Percentiles rank a stretch among this genome's conserved stretches.
Evolutionary conservation across 345 rosid species (phyloP).

Genomic region (Boechera divaricarpa): DNA sequence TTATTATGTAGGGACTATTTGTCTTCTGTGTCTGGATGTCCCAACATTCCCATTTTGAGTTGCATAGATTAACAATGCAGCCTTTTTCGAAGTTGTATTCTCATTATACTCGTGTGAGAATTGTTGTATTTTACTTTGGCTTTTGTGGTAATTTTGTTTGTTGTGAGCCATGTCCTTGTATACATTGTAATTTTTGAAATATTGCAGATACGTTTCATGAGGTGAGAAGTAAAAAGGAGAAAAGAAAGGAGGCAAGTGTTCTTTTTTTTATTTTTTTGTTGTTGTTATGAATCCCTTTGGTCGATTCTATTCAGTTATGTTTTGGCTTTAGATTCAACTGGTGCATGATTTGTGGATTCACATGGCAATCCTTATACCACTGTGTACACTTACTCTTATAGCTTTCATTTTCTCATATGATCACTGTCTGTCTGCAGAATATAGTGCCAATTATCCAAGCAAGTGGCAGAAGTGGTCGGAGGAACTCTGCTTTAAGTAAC

Average conservation of each 20-base stretch:
- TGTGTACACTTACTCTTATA: slow-evolving; percentile 11
- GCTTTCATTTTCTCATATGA: slow-evolving; percentile 29
- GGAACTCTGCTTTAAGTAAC: slow-evolving; percentile 54
- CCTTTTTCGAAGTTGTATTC: neutral
- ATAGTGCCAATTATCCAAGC: slow-evolving; percentile 43
- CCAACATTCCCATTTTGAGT: slow-evolving; percentile 10
- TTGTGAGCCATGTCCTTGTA: neutral
- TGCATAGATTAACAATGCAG: neutral
- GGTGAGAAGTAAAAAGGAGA: slow-evolving; percentile 71
- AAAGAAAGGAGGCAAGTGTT: slow-evolving; percentile 70
- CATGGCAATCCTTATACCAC: neutral
- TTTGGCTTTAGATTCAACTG: neutral
- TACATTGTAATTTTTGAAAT: neutral
- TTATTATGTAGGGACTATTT: neutral
- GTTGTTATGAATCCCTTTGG: neutral
- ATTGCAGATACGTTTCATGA: slow-evolving; percentile 91
- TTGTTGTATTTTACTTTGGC: neutral
- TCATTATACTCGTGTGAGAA: neutral
- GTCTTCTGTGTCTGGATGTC: neutral
- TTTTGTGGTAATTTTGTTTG: neutral
- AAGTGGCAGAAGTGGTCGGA: slow-evolving; percentile 57
- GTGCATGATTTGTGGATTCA: slow-evolving; percentile 2
- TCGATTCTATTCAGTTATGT: neutral
- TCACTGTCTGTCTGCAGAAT: slow-evolving; percentile 52
- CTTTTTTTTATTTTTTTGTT: neutral